Evolutionary conservation across 805 yeast species (phyloP).

Genomic region (Tetrapisispora fleetii): DNA sequence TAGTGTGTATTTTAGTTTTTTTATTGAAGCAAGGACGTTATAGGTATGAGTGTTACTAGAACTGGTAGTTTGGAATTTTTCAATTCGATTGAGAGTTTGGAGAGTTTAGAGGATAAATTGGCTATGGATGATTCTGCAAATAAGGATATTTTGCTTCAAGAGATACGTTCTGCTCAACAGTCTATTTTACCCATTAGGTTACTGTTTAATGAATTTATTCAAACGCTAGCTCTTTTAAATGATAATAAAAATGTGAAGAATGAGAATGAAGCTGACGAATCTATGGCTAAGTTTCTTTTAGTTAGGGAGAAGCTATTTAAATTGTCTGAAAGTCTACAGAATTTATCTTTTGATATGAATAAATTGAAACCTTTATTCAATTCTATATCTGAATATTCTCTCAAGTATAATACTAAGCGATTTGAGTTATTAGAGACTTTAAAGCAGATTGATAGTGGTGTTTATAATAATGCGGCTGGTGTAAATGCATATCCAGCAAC

Average conservation of each 20-base stretch:
- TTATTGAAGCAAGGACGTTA: too few species aligned
- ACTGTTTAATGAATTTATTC: conserved; percentile 21
- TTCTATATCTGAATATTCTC: conserved; percentile 17
- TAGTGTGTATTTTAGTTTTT: not conserved
- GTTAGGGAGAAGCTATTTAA: conserved; percentile 16
- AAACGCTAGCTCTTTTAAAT: conserved; percentile 17
- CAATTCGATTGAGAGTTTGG: conserved; percentile 9
- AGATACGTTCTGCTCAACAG: conserved; percentile 5
- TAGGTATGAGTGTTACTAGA: conserved; percentile 3
- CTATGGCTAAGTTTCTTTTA: conserved; percentile 5
- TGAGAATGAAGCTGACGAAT: conserved; percentile 7
- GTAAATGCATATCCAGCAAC: not conserved
- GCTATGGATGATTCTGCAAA: conserved; percentile 1
- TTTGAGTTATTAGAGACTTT: conserved; percentile 21
- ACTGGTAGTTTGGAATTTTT: conserved; percentile 6
- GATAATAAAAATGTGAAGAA: not conserved
- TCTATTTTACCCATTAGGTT: conserved; percentile 11
- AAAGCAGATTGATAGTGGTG: not conserved
- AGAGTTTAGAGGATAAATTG: conserved; percentile 12
- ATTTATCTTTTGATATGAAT: conserved; percentile 15
- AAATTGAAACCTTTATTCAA: conserved; percentile 20
- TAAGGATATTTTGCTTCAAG: conserved; percentile 5
- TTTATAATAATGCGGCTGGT: not conserved
- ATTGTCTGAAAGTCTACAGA: conserved; percentile 16
- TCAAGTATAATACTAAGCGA: conserved; percentile 11